Evolutionary conservation across 768 basidiomycete genomes (phyloP).

Genomic region (Russula brevipes): DNA sequence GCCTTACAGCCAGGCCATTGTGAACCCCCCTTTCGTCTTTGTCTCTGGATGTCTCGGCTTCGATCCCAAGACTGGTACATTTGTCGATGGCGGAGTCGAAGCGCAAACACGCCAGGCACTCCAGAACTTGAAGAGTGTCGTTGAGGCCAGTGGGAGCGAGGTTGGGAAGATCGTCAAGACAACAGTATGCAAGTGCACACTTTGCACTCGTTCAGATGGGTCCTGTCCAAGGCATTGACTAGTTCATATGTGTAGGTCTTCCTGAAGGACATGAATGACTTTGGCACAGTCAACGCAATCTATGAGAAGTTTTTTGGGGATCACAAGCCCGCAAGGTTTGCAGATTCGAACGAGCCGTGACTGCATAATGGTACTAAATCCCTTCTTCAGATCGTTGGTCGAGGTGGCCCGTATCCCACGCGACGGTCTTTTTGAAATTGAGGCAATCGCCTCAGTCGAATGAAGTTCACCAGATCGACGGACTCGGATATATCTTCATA

Average conservation of each 20-base stretch:
- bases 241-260: constrained; percentile 60
- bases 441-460: constrained; percentile 62
- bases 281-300: constrained; percentile 71
- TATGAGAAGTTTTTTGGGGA: constrained; percentile 83
- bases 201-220: neutral
- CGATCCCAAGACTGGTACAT: constrained; percentile 61
- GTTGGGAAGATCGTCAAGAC: constrained; percentile 84
- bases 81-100: constrained; percentile 72
- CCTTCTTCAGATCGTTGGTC: constrained; percentile 53
- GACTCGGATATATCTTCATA: neutral
- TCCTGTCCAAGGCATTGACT: neutral
- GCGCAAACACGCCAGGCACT: constrained; percentile 80
- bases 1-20: constrained; percentile 86
- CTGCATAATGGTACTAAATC: neutral
- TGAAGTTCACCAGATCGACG: neutral
- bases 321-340: constrained; percentile 79
- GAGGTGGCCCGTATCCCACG: constrained; percentile 86
- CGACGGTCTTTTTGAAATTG: constrained; percentile 89
- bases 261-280: constrained; percentile 90
- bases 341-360: no score
- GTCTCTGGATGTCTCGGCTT: constrained; percentile 86
- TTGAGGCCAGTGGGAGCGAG: constrained; percentile 77
- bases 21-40: constrained; percentile 79
- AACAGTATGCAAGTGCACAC: constrained; percentile 52
- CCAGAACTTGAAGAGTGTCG: constrained; percentile 76